Evolutionary conservation across 2,329 filamentous ascomycete species (phyloP), one percentile per base, ranked within the genome.

Genomic region (Neofusicoccum sp.): DNA sequence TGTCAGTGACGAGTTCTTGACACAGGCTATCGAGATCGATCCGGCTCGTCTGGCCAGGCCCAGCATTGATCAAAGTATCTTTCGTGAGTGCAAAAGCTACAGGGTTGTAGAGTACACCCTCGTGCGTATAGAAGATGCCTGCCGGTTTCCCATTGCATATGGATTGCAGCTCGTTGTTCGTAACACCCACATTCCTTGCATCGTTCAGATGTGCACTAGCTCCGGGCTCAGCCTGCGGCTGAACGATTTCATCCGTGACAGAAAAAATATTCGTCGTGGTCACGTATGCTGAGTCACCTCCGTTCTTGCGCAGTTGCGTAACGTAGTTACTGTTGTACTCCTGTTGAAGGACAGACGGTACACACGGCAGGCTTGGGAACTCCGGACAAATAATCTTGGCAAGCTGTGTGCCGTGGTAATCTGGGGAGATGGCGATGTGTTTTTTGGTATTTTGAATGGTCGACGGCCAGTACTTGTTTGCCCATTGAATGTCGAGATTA

Each of bases 391-490:
- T 8, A 3, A 77, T 50, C 48, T 77, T 73, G 14, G 76, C 77
- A 1, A 78, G 62, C 1, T 76, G 54, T 0, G 81, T 83, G 47
- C 83, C 83, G 60, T 80, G 78, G 68, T 84, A 87, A 67, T 86
- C 84, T 1, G 83, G 78, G 7, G 79, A 81, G 48, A 86, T 76
- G 47, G 81, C 78, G 43, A 87, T 76, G 69, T 84, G 80, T 68
- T 86, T 80, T 14, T 76, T 76, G 3, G 82, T 77, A 1, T 75
- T 71, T 3, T 65, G 66, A 4, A 79, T 77, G 1, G 81, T 83
- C 1, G 80, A 83, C 0, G 83, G 83, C 81, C 81, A 86, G 74
- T 84, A 86, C 66, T 85, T 85, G 66, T 84, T 74, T 0, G 81
- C 83, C 85, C 84, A 87, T 69, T 87, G 84, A 0, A 79, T 75